Base-by-base conservation (phyloP, 75 land plant genomes). In the Pinus tabuliformis region DNA sequence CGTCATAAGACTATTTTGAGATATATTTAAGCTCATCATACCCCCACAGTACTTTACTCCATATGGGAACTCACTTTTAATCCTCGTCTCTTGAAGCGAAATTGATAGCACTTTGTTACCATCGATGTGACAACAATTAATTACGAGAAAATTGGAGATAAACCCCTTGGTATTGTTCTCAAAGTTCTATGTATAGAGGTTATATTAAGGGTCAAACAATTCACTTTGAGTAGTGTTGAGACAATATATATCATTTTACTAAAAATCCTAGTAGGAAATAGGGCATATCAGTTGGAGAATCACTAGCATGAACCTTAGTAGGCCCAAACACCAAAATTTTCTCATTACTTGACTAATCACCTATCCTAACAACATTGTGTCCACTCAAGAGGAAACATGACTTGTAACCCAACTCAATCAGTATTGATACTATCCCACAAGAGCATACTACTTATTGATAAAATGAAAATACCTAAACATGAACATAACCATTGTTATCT, bases 11-110 rank as follows among this genome's bases (percentile, higher is more conserved):
- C 62, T 60, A 75, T 95, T 95, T 78, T 52, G 74, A 0, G 93
- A 93, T 28, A 93, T 83, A 82, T 88, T 96, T 54, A 95, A 78
- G n/a, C 88, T 87, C 5, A 90, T 91, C 78, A 95, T 60, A 58
- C 83, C 85, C 17, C 79, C 72, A 59, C 95, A 95, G 39, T 78
- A 78, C 17, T 72, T 56, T 22, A 95, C 63, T 2, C 88, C 93
- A 11, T 37, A 62, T 24, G 95, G 98, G 58, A 95, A 95, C 12
- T 66, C n/a, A 56, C 98, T 95, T 24, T 72, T 62, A 37, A 95
- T 86, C 12, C 83, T 83, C 75, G 90, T 83, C 45, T 84, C 77
- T 0, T 86, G 72, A 8, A 95, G 85, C 61, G 59, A 59, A 11
- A 92, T 63, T 62, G 78, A 89, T 73, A 94, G 60, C 22, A 95